Conservation (phyloP, 192 early-diverging fungal species). For the Coemansia aciculifera region DNA sequence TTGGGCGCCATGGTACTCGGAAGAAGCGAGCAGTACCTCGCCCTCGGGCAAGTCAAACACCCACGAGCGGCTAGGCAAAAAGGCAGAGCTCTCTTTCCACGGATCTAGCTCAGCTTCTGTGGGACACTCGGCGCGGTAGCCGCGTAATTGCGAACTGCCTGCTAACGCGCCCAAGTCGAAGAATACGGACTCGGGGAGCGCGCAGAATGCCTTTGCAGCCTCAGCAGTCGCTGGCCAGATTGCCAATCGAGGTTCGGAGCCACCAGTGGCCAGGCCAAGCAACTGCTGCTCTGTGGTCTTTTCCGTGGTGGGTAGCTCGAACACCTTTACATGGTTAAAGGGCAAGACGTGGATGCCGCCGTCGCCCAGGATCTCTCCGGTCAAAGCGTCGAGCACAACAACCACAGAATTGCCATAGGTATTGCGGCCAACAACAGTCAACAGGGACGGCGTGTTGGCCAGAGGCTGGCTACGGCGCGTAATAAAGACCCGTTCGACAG, state of each 20-base stretch:
- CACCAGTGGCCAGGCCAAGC: conserved; percentile 25
- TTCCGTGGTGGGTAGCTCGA: conserved; percentile 63
- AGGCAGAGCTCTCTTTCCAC: conserved; percentile 11
- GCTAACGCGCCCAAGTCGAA: conserved; percentile 62
- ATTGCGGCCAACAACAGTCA: conserved; percentile 35
- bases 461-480: conserved; percentile 36
- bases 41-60: conserved; percentile 58
- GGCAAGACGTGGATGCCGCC: conserved; percentile 15
- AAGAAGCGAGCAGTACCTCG: conserved; percentile 57
- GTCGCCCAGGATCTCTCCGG: conserved; percentile 16
- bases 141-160: conserved; percentile 56
- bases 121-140: conserved; percentile 59
- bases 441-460: conserved; percentile 25
- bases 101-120: conserved; percentile 32
- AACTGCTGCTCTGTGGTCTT: conserved; percentile 31
- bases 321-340: conserved; percentile 49
- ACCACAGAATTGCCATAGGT: conserved; percentile 31
- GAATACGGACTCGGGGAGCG: conserved; percentile 61
- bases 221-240: conserved; percentile 67
- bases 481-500: conserved; percentile 34
- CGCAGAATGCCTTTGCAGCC: conserved; percentile 58
- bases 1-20: conserved; percentile 48
- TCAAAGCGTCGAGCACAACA: conserved; percentile 36
- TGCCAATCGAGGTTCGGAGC: conserved; percentile 34
- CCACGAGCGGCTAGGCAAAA: conserved; percentile 40